A percentile compares a stretch with the other conserved stretches of the same genome.
Conservation (phyloP, 441 rosid species). For the Rhodomyrtus psidioides region DNA sequence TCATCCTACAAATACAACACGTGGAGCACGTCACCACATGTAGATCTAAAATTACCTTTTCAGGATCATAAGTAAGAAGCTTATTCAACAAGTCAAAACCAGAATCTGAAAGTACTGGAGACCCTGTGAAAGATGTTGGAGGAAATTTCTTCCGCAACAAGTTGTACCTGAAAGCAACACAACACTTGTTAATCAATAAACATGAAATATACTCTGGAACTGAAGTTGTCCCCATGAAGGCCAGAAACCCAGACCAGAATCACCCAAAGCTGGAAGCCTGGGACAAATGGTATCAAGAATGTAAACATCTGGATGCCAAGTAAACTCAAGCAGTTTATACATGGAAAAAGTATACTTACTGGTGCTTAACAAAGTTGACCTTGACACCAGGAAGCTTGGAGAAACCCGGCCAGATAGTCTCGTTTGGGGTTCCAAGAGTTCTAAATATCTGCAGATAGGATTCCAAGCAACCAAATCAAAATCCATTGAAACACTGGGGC, state of each 20-base stretch:
- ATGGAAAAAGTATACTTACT: conserved; percentile 49
- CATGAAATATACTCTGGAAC: conserved; percentile 17
- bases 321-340: conserved; percentile 11
- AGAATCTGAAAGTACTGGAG: conserved; percentile 93
- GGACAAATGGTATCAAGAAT: conserved; percentile 60
- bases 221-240: conserved; percentile 55
- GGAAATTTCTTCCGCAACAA: conserved; percentile 94
- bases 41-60: conserved; percentile 50
- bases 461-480: background rate
- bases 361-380: conserved; percentile 97
- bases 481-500: background rate
- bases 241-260: conserved; percentile 80
- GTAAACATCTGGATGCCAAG: conserved; percentile 26
- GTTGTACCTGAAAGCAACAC: conserved; percentile 84
- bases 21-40: background rate
- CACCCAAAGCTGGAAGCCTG: conserved; percentile 93
- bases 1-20: background rate
- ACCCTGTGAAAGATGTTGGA: conserved; percentile 92
- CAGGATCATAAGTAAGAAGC: conserved; percentile 94
- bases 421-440: conserved; percentile 90
- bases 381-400: conserved; percentile 90
- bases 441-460: conserved; percentile 57
- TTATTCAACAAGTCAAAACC: conserved; percentile 94
- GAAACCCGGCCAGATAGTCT: conserved; percentile 94
- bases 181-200: conserved; percentile 33